phyloP scores from a whole-genome alignment of 2,329 filamentous ascomycete genomes.

The Incumbomyces lentus region DNA sequence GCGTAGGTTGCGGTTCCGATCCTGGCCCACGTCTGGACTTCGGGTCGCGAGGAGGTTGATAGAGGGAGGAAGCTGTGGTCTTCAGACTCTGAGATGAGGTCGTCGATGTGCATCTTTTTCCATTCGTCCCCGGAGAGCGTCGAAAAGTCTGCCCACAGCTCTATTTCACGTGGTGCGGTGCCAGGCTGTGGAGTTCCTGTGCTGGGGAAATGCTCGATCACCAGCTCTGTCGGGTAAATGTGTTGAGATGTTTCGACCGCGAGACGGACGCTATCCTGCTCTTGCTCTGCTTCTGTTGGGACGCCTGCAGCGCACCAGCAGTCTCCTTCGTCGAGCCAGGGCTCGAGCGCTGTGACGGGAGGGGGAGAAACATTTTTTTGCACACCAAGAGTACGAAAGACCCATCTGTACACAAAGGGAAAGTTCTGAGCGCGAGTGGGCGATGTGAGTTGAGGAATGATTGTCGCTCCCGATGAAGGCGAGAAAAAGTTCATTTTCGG shows the following conservation, averaged over 20 bases:
- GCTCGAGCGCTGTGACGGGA: conserved; percentile 48
- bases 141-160: conserved; percentile 55
- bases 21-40: conserved; percentile 11
- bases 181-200: conserved; percentile 51
- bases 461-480: conserved; percentile 51
- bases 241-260: conserved; percentile 28
- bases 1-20: conserved; percentile 16
- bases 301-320: conserved; percentile 67
- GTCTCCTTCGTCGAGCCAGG: conserved; percentile 71
- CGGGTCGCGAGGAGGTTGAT: not conserved
- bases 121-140: conserved; percentile 26
- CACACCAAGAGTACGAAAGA: conserved; percentile 13
- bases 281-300: not conserved
- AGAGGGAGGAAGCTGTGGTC: not conserved
- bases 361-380: conserved; percentile 21
- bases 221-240: conserved; percentile 58
- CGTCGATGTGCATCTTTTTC: conserved; percentile 12
- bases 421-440: conserved; percentile 34
- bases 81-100: conserved; percentile 11
- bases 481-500: conserved; percentile 63
- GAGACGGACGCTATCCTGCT: conserved; percentile 33
- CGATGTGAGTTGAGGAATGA: conserved; percentile 54
- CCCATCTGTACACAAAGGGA: conserved; percentile 17
- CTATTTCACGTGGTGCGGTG: conserved; percentile 55
- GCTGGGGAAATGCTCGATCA: conserved; percentile 61